Base-by-base conservation (phyloP, 2,329 filamentous ascomycete species). In the Plectosphaerella sp. region DNA sequence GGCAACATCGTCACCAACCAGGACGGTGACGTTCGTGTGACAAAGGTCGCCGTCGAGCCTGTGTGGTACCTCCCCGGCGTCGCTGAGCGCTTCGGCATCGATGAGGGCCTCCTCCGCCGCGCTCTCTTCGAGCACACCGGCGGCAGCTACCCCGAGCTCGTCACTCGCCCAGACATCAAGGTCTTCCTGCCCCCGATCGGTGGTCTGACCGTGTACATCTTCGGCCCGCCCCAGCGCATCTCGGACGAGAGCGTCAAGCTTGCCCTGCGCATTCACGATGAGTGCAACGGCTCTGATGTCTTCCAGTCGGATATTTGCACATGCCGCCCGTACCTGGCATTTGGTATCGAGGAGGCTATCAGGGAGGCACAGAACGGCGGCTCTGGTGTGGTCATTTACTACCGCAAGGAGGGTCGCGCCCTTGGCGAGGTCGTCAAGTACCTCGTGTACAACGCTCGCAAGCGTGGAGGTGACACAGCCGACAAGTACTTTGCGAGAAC, bases 281-380 rank as follows among this genome's bases (percentile, higher is more conserved):
- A 82, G 76, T 97, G 94, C 72, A 97, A 97, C 65, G 94, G 94
- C 52, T 95, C 89, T 67, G 94, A 99, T 71, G 94, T 97, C 45
- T 99, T 97, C 68, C 91, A 93, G 55, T 96, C 91, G 18, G 94
- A 99, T 67, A 99, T 97, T 64, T 97, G 94, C 74, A 97, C 94
- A 10, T 97, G 93, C 71, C 83, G 90, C 52, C 94, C 94, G 14
- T 97, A 97, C 67, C 83, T 97, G 53, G 95, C 96, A 65, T 97
- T 95, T 66, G 94, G 94, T 55, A 95, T 99, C 55, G 91, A 96
- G 64, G 94, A 99, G 71, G 94, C 94, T 14, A 92, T 99, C 61
- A 96, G 95, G 65, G 91, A 97, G 72, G 94, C 94, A 10, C 94
- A 97, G 67, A 91, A 88, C 52, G 93, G 93, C 50, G 93, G 93